Base-by-base conservation (phyloP, 2,329 filamentous ascomycete species). In the Ramichloridium luteum region DNA sequence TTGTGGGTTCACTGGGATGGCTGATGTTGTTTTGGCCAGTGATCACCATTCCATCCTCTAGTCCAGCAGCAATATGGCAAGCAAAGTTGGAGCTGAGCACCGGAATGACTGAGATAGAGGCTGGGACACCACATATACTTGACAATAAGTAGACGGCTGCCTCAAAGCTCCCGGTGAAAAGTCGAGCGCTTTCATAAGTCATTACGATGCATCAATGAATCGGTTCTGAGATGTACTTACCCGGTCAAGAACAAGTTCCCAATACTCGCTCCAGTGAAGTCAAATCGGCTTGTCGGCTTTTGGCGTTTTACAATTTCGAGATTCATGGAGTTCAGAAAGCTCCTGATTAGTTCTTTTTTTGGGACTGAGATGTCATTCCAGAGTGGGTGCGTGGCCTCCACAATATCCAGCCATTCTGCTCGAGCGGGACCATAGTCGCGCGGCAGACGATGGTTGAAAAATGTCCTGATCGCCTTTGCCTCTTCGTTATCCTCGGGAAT, bases 71-170 rank as follows among this genome's bases (percentile, higher is more conserved):
- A 44, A 96, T 96, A 57, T 96, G 88, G 49, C 93, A 82, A 0
- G 83, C 83, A 61, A 94, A 94, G 55, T 93, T 96, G 40, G 80
- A 85, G 62, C 93, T 93, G 46, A 96, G 82, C 3, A 82, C 84
- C 0, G 88, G 90, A 11, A 96, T 73, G 1, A 94, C 84, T 0
- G 75, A 70, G 4, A 90, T 74, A 31, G 75, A 68, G 8, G 73
- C 68, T 0, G 84, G 80, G 1, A 96, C 80, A n/a, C 74, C 74
- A 50, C 86, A 93, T 41, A 94, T 82, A 45, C 78, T 80, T 30
- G 80, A 80, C 4, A 96, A 69, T 2, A 96, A 71, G 52, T 93
- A 93, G 40, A 96, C 90, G 25, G 84, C 83, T 5, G 80, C 81
- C 55, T 96, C 90, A 43, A 96, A 88, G 36, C 80, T 88, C 17